These are phyloP conservation scores for Monilinia laxa DNA, from an alignment of 2,329 filamentous ascomycete genomes.

Conservation along the genomic window DNA sequence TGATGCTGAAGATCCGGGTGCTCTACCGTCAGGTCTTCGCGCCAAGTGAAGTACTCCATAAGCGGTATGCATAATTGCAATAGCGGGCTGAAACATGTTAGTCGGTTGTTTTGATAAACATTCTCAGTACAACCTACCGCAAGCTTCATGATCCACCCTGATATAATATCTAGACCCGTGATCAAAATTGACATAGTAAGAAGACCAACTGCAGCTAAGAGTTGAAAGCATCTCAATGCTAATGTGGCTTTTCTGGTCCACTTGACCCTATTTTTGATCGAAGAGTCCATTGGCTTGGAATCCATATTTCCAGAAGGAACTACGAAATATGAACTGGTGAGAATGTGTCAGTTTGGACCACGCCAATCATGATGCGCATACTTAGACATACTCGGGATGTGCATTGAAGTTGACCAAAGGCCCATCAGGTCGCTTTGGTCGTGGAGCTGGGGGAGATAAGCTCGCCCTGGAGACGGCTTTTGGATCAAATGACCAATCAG, in stretches of 20 bases:
- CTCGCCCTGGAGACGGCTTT: conserved; percentile 82
- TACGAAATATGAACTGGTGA: conserved; percentile 55
- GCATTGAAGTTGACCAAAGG: conserved; percentile 80
- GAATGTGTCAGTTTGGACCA: not conserved
- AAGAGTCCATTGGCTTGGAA: conserved; percentile 65
- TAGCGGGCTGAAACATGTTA: conserved; percentile 61
- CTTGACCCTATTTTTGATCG: conserved; percentile 70
- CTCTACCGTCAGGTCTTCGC: conserved; percentile 66
- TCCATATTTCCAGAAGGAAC: conserved; percentile 61
- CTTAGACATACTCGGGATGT: conserved; percentile 72
- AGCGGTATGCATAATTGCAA: conserved; percentile 67
- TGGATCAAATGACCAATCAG: conserved; percentile 71
- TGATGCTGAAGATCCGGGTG: conserved; percentile 77
- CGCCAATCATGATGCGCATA: not conserved
- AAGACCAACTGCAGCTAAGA: conserved; percentile 68
- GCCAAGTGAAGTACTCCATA: conserved; percentile 83
- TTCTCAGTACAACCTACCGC: conserved; percentile 55
- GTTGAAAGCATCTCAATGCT: conserved; percentile 61
- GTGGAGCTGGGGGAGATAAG: conserved; percentile 56
- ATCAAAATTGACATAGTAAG: conserved; percentile 77
- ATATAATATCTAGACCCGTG: conserved; percentile 60
- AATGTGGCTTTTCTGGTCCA: conserved; percentile 69
- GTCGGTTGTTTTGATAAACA: conserved; percentile 21
- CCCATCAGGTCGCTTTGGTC: conserved; percentile 65
- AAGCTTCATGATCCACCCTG: conserved; percentile 74